Evolutionary conservation across 257 asterid species (phyloP).

Genomic region (Lavandula angustifolia): DNA sequence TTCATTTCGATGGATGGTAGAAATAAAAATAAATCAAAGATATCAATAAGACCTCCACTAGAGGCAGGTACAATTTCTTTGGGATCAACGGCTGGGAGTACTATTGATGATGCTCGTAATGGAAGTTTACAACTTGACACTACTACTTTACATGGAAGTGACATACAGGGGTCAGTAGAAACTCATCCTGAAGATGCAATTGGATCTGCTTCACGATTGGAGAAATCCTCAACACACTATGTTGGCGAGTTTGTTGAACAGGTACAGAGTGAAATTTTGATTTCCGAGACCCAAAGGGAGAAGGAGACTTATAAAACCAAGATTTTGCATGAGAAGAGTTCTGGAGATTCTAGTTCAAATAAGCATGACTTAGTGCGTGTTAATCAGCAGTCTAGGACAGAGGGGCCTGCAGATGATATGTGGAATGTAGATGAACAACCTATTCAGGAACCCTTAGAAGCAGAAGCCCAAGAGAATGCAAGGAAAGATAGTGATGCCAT

Average conservation of each 20-base stretch:
- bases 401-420: constrained; percentile 33
- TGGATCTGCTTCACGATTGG: no score
- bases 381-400: constrained; percentile 45
- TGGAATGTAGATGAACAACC: no score
- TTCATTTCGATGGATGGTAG: constrained; percentile 34
- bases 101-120: constrained; percentile 36
- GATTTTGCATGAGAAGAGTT: constrained; percentile 40
- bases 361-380: constrained; percentile 44
- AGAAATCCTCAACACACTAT: no score
- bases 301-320: constrained; percentile 44
- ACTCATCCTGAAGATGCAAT: constrained; percentile 23
- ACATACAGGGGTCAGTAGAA: constrained; percentile 30
- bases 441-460: background rate
- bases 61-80: constrained; percentile 33
- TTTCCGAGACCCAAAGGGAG: constrained; percentile 51
- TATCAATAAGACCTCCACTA: constrained; percentile 35
- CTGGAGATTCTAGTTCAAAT: constrained; percentile 48
- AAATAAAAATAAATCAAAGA: constrained; percentile 36
- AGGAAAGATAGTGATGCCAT: constrained; percentile 37
- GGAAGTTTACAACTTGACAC: constrained; percentile 33
- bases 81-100: constrained; percentile 33
- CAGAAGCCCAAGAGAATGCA: constrained; percentile 46
- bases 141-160: constrained; percentile 25
- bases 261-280: constrained; percentile 52
- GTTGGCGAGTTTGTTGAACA: constrained; percentile 53